Percentiles rank a stretch among this genome's conserved stretches.
phyloP scores from a whole-genome alignment of 1,139 yeast species.

The Saccharomycopsis hybrid region DNA sequence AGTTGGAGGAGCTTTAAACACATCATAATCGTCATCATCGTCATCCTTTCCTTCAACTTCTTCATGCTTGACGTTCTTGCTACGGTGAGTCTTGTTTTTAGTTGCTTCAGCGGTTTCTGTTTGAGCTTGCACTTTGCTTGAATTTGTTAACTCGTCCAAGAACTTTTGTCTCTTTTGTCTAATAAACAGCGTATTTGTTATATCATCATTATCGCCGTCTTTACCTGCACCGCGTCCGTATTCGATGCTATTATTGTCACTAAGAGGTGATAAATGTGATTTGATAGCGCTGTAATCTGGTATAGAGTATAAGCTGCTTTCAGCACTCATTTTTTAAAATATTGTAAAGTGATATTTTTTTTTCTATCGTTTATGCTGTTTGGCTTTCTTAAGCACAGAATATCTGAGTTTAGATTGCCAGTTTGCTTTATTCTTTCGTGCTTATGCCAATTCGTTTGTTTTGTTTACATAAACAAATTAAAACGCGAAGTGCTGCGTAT shows the following conservation, averaged over 20 bases:
- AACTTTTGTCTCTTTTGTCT: conserved; percentile 5
- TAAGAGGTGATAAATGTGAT: conserved; percentile 2
- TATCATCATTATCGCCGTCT: neutral
- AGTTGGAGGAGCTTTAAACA: no score
- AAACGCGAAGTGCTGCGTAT: no score
- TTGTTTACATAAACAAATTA: no score
- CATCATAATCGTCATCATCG: neutral
- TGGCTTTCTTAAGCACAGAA: no score
- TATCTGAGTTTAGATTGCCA: no score
- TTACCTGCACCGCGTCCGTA: conserved; percentile 4
- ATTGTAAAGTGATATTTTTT: no score
- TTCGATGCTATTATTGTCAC: conserved; percentile 5
- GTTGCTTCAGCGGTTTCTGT: neutral
- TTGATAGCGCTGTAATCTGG: conserved; percentile 6
- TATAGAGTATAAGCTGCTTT: no score
- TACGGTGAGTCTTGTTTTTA: neutral
- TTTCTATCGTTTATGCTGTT: no score
- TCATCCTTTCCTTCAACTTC: neutral
- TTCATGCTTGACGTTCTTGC: neutral
- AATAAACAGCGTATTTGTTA: conserved; percentile 11
- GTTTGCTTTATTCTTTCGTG: no score
- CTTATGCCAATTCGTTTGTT: no score
- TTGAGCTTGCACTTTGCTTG: neutral
- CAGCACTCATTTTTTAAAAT: no score
- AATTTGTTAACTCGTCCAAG: neutral